Percentiles rank a stretch among this genome's conserved stretches.
Conservation (phyloP, 305 asterid species). For the Petunia hybrid region DNA sequence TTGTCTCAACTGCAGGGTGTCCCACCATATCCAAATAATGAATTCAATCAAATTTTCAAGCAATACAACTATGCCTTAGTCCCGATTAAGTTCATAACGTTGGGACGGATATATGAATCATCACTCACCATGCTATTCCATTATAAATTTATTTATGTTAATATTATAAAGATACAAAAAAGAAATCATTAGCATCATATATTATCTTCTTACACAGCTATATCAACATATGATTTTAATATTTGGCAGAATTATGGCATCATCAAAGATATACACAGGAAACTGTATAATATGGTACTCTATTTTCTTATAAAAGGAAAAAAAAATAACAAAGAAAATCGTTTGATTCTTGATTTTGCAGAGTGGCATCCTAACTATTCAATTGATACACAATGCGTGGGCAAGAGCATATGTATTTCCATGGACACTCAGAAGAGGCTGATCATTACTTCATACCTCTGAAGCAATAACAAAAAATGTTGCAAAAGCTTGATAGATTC, state of each 20-base stretch:
- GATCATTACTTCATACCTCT: neutral
- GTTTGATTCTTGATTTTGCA: neutral
- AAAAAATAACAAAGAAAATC: neutral
- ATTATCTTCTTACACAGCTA: neutral
- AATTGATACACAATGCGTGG: neutral
- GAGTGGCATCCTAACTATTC: neutral
- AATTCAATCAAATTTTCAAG: neutral
- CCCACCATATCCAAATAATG: slow-evolving; percentile 52
- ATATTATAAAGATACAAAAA: neutral
- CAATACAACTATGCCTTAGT: too few species aligned
- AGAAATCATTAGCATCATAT: neutral
- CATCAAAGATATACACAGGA: neutral
- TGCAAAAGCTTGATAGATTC: slow-evolving; percentile 29
- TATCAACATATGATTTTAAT: neutral
- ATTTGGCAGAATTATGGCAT: neutral
- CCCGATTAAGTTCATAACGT: too few species aligned
- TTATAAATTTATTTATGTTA: too few species aligned
- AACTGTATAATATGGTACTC: neutral
- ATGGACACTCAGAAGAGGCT: too few species aligned
- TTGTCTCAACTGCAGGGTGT: slow-evolving; percentile 34
- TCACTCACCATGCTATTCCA: too few species aligned
- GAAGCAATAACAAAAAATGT: neutral
- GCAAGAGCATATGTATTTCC: too few species aligned
- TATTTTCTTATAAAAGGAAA: neutral
- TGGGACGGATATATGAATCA: too few species aligned